These are phyloP conservation scores for Cystobasidium onofrii DNA, from an alignment of 768 basidiomycete genomes.

Conservation along the genomic window DNA sequence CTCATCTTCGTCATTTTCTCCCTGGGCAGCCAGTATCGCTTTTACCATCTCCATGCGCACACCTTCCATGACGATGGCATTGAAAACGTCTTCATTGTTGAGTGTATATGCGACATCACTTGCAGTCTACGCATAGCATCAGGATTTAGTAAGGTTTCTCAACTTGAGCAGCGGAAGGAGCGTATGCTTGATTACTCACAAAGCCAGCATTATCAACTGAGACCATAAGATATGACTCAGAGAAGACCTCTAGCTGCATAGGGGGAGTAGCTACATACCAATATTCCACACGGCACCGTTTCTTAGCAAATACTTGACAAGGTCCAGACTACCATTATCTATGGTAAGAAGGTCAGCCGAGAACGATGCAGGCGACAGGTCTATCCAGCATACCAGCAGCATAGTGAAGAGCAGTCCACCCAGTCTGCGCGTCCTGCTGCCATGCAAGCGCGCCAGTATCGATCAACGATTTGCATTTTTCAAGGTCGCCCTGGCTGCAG, in stretches of 20 bases:
- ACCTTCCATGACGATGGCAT: slow-evolving; percentile 77
- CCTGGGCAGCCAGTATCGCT: slow-evolving; percentile 34
- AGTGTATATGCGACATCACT: slow-evolving; percentile 82
- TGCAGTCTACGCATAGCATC: slow-evolving; percentile 60
- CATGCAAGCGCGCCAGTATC: slow-evolving; percentile 61
- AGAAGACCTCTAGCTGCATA: background rate
- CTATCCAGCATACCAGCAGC: slow-evolving; percentile 51
- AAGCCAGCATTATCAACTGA: slow-evolving; percentile 34
- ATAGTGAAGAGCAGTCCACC: slow-evolving; percentile 76
- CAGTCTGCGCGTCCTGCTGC: slow-evolving; percentile 71
- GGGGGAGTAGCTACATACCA: slow-evolving; percentile 42
- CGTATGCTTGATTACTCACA: slow-evolving; percentile 31
- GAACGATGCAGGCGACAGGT: background rate
- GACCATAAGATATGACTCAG: slow-evolving; percentile 46
- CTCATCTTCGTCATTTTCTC: slow-evolving; percentile 1
- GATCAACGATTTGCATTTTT: slow-evolving; percentile 42
- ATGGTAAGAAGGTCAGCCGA: background rate
- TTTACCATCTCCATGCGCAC: slow-evolving; percentile 66
- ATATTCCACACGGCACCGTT: slow-evolving; percentile 87
- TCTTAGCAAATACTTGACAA: slow-evolving; percentile 63
- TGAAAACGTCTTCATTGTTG: slow-evolving; percentile 68
- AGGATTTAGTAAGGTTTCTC: too few relatives aligned
- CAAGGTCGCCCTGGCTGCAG: slow-evolving; percentile 10
- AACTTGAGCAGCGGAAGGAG: too few relatives aligned
- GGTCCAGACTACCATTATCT: slow-evolving; percentile 59